A percentile compares a stretch with the other conserved stretches of the same genome.
phyloP scores from a whole-genome alignment of 192 early-diverging fungal genomes.

The Coemansia sp. region DNA sequence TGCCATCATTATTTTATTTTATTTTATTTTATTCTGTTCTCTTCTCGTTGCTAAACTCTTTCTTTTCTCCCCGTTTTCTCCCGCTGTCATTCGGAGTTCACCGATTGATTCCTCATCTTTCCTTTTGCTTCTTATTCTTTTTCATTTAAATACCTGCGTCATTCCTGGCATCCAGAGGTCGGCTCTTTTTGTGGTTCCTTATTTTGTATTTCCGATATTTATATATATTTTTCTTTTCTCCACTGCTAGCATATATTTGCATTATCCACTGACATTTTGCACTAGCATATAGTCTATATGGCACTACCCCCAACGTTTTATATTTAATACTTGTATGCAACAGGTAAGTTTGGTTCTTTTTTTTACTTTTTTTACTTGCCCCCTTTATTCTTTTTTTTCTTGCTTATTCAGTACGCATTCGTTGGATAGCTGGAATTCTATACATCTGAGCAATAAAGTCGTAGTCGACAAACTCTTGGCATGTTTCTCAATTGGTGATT shows the following conservation, averaged over 20 bases:
- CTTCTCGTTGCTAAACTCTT: too few relatives aligned
- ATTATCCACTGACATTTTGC: not conserved
- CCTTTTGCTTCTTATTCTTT: not conserved
- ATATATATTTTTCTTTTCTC: not conserved
- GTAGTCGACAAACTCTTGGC: too few relatives aligned
- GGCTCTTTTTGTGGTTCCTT: constrained; percentile 4
- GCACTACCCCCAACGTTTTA: not conserved
- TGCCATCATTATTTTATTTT: not conserved
- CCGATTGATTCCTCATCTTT: not conserved
- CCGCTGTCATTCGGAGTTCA: not conserved
- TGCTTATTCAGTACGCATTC: too few relatives aligned
- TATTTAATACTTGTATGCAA: not conserved
- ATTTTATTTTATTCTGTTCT: not conserved
- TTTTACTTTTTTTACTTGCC: not conserved
- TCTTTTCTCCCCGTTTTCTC: not conserved
- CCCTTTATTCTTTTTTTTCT: too few relatives aligned
- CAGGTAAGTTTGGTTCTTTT: not conserved
- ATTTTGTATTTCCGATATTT: constrained; percentile 1
- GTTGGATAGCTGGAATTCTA: too few relatives aligned
- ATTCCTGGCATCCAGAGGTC: not conserved
- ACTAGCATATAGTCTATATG: not conserved
- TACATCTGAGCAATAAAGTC: too few relatives aligned
- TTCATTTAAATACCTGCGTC: not conserved
- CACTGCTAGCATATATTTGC: not conserved
- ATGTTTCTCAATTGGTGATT: too few relatives aligned